These are phyloP conservation scores for Albizia julibrissin DNA, from an alignment of 306 rosid genomes.

Conservation along the genomic window DNA sequence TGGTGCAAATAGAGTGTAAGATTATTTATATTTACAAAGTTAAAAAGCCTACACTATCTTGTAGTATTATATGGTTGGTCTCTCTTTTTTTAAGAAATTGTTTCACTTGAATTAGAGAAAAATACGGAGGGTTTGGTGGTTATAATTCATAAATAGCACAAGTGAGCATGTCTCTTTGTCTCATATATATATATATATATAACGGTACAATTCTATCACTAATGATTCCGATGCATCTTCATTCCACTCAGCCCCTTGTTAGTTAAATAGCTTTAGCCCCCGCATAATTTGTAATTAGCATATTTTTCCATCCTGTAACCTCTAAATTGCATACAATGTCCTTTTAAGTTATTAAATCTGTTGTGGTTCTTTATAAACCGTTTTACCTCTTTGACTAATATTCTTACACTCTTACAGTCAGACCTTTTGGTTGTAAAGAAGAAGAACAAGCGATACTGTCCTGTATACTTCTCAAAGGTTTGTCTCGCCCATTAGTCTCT, in stretches of 20 bases:
- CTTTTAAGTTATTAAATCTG: background rate
- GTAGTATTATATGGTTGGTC: background rate
- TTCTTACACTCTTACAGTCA: constrained; percentile 58
- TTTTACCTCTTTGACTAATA: constrained; percentile 27
- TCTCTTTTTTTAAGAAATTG: background rate
- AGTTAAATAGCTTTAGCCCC: background rate
- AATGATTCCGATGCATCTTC: constrained; percentile 1
- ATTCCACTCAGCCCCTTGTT: constrained; percentile 6
- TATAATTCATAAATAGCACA: background rate
- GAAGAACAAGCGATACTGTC: constrained; percentile 93
- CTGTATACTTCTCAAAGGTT: constrained; percentile 89
- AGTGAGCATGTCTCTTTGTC: background rate
- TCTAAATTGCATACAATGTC: background rate
- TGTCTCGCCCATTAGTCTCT: constrained; percentile 40
- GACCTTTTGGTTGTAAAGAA: constrained; percentile 89
- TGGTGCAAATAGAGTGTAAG: background rate
- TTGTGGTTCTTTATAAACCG: background rate
- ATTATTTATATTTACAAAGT: background rate
- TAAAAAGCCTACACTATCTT: background rate
- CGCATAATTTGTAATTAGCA: background rate
- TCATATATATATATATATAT: background rate
- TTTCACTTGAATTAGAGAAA: constrained; percentile 15
- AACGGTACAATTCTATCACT: background rate
- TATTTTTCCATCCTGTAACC: background rate
- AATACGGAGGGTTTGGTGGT: background rate